phyloP scores from a whole-genome alignment of 768 basidiomycete species.

The Tulasnella sp. region DNA sequence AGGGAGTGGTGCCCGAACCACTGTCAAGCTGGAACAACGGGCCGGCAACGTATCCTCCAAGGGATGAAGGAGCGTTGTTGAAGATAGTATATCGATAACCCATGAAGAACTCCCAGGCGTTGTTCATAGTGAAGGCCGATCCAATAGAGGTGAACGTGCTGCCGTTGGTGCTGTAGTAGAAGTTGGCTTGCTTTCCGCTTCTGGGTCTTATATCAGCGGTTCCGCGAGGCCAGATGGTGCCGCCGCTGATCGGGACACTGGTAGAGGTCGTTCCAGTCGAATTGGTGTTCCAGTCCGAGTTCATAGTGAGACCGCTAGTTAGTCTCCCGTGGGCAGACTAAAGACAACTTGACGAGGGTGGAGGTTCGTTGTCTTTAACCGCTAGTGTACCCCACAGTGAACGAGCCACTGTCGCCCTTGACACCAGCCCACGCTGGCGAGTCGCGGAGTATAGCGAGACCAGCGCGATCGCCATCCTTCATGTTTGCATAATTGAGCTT shows the following conservation, averaged over 20 bases:
- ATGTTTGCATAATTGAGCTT: constrained; percentile 6
- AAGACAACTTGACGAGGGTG: too few relatives aligned
- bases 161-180: too few relatives aligned
- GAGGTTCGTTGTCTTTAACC: too few relatives aligned
- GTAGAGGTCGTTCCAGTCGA: background rate
- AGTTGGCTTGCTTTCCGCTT: too few relatives aligned
- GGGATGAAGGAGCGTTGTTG: constrained; percentile 12
- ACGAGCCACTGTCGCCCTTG: too few relatives aligned
- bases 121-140: constrained; percentile 5
- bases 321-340: too few relatives aligned
- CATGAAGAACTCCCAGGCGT: constrained; percentile 13
- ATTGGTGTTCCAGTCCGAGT: background rate
- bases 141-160: too few relatives aligned
- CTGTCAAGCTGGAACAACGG: background rate
- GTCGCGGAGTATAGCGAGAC: constrained; percentile 12
- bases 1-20: background rate
- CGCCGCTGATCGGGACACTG: background rate
- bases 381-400: too few relatives aligned
- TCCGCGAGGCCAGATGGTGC: background rate
- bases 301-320: background rate
- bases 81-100: constrained; percentile 18
- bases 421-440: too few relatives aligned
- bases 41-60: constrained; percentile 11
- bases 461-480: background rate
- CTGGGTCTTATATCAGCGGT: background rate